These are phyloP conservation scores for Phytophthora sansomeana DNA, from an alignment of 352 stramenopile genomes.

Conservation along the genomic window DNA sequence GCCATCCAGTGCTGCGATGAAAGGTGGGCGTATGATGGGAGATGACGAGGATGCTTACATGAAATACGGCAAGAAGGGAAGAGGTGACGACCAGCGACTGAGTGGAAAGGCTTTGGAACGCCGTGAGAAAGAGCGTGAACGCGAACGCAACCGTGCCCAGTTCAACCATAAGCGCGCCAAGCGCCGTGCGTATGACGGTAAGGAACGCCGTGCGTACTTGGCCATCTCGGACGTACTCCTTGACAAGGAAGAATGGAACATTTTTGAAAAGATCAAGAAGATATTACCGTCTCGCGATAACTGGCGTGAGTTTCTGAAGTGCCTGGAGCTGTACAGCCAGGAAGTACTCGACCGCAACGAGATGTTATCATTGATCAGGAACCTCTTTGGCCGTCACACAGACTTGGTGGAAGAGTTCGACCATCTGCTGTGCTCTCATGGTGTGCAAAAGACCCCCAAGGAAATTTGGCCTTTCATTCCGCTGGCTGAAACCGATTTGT, in stretches of 20 bases:
- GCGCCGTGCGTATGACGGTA: conserved; percentile 70
- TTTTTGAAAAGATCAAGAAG: conserved; percentile 96
- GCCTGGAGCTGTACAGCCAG: conserved; percentile 97
- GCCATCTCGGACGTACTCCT: conserved; percentile 82
- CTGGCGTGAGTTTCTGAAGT: conserved; percentile 99
- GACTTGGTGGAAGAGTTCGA: conserved; percentile 88
- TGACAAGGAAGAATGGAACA: conserved; percentile 89
- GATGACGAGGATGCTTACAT: conserved; percentile 56
- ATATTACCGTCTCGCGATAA: conserved; percentile 93
- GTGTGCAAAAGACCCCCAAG: conserved; percentile 81
- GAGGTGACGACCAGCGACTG: conserved; percentile 59
- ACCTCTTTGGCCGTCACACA: conserved; percentile 89
- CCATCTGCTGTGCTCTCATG: conserved; percentile 73
- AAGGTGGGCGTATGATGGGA: conserved; percentile 46
- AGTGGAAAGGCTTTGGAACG: conserved; percentile 69
- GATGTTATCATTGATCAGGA: conserved; percentile 89
- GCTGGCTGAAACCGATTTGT: conserved; percentile 92
- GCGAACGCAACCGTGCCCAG: conserved; percentile 77
- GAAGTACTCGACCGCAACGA: conserved; percentile 95
- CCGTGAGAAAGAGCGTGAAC: conserved; percentile 81
- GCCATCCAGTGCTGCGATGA: conserved; percentile 62
- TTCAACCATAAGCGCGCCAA: conserved; percentile 82
- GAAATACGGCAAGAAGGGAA: conserved; percentile 54
- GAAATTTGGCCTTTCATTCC: conserved; percentile 94
- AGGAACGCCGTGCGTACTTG: conserved; percentile 77